These are phyloP conservation scores for Mimosa pudica DNA, from an alignment of 306 rosid species.

Conservation along the genomic window DNA sequence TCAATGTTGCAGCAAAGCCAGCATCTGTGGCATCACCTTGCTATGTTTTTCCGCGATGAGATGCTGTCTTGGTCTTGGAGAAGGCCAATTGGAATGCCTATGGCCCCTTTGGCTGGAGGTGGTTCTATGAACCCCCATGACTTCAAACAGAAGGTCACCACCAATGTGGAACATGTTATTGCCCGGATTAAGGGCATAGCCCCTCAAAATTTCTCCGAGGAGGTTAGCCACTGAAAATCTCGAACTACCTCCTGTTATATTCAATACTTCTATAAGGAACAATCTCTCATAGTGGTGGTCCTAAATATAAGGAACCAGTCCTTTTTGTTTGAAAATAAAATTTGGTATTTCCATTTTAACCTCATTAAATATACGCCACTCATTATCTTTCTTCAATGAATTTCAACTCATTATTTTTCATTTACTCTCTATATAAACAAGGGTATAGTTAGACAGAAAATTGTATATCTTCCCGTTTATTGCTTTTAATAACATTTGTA, in stretches of 20 bases:
- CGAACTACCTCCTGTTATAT: background rate
- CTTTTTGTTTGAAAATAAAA: too few relatives aligned
- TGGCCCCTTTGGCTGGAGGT: conserved; percentile 78
- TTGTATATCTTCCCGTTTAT: too few relatives aligned
- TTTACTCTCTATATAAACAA: too few relatives aligned
- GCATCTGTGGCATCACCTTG: conserved; percentile 97
- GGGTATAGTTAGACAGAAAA: too few relatives aligned
- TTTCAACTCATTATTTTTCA: too few relatives aligned
- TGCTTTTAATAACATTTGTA: too few relatives aligned
- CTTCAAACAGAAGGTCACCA: conserved; percentile 84
- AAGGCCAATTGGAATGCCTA: conserved; percentile 94
- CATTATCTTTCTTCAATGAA: too few relatives aligned
- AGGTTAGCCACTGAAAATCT: conserved; percentile 57
- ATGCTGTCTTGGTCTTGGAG: conserved; percentile 99
- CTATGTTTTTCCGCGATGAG: conserved; percentile 99
- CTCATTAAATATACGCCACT: too few relatives aligned
- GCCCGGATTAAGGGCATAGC: conserved; percentile 74
- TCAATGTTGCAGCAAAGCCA: conserved; percentile 83
- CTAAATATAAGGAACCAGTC: too few relatives aligned
- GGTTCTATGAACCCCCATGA: conserved; percentile 77
- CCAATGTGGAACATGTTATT: conserved; percentile 85
- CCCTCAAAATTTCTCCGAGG: conserved; percentile 88
- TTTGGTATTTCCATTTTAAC: too few relatives aligned
- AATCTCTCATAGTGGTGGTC: too few relatives aligned
- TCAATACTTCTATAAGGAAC: background rate